phyloP scores from a whole-genome alignment of 2,329 filamentous ascomycete species.

The Escovopsis weberi region DNA sequence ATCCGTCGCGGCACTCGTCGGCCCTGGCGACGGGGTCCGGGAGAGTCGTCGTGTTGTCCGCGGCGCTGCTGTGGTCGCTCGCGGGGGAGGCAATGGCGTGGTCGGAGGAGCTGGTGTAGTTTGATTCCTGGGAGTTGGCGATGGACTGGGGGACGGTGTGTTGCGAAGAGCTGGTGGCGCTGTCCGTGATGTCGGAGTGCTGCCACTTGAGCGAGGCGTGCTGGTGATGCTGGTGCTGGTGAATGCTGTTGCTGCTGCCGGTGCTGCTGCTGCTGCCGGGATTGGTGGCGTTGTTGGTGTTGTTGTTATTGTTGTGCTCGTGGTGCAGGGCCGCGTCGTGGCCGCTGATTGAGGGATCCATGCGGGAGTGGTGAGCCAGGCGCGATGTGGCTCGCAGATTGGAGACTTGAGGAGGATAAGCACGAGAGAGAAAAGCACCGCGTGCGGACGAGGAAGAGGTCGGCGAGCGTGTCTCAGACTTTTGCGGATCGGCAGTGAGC shows the following conservation, averaged over 20 bases:
- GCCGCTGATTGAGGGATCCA: slow-evolving; percentile 1
- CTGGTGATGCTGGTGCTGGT: too few relatives aligned
- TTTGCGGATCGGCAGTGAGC: slow-evolving; percentile 1
- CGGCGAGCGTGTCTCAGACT: slow-evolving; percentile 2
- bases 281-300: too few relatives aligned
- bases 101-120: slow-evolving; percentile 13
- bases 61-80: slow-evolving; percentile 10
- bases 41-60: slow-evolving; percentile 2
- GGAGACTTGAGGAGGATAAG: slow-evolving; percentile 3
- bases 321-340: neutral
- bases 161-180: slow-evolving; percentile 6
- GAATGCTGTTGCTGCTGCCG: too few relatives aligned
- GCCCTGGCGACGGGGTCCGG: neutral
- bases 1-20: slow-evolving; percentile 10
- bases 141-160: slow-evolving; percentile 8
- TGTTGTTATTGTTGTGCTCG: neutral
- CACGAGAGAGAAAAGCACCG: neutral
- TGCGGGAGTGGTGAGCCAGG: neutral
- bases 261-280: neutral
- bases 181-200: neutral
- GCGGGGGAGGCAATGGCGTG: slow-evolving; percentile 15
- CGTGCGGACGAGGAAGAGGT: slow-evolving; percentile 3
- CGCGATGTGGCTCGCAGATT: slow-evolving; percentile 4
- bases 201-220: neutral
- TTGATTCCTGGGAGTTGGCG: slow-evolving; percentile 15